Percentiles rank a stretch among this genome's conserved stretches.
phyloP scores from a whole-genome alignment of 345 rosid genomes.

The Corymbia maculata region DNA sequence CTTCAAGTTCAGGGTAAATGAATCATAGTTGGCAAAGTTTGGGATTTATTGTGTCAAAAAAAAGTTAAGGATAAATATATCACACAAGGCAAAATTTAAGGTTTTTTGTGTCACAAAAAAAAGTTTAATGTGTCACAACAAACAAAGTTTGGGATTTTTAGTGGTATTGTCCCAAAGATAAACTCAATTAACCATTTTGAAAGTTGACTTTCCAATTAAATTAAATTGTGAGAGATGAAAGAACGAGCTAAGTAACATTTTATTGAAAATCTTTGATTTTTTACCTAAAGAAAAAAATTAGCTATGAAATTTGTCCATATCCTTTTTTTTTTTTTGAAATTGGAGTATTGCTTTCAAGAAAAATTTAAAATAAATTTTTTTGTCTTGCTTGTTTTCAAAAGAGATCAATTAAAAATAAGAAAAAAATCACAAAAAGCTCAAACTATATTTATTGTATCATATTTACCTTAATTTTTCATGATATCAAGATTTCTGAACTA shows the following conservation, averaged over 20 bases:
- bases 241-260: neutral
- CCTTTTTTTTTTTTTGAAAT: neutral
- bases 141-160: no score
- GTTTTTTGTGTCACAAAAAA: no score
- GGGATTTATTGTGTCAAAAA: no score
- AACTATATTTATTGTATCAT: no score
- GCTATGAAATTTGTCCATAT: neutral
- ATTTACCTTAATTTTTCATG: no score
- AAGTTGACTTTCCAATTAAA: neutral
- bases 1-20: no score
- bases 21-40: no score
- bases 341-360: accelerated
- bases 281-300: neutral
- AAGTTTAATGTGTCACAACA: no score
- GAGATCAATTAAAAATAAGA: neutral
- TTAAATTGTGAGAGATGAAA: neutral
- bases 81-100: no score
- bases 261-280: neutral
- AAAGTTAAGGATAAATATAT: no score
- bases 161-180: neutral
- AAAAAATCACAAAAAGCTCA: no score
- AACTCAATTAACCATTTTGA: neutral
- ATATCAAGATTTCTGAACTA: neutral
- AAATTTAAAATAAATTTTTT: neutral
- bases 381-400: neutral